Percentiles rank a stretch among this genome's conserved stretches.
These are phyloP conservation scores for Amphichorda felina DNA, from an alignment of 2,329 filamentous ascomycete species.

Conservation along the genomic window DNA sequence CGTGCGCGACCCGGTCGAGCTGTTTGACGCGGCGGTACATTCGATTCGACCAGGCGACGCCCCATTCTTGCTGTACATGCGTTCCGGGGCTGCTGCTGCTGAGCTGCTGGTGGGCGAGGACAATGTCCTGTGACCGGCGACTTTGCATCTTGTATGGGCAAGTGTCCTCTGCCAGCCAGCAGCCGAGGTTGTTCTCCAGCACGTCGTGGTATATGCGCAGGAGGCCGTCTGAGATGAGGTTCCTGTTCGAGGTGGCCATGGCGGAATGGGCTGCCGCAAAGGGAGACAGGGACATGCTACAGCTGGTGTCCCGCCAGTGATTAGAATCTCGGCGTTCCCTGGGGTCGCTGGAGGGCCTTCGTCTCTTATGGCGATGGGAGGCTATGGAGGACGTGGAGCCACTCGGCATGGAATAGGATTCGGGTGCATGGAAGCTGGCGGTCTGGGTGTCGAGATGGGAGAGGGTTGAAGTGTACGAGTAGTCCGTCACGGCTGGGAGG, in stretches of 20 bases:
- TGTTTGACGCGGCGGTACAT: conserved; percentile 36
- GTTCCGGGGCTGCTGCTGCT: not conserved
- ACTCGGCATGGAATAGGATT: no score
- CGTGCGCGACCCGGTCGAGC: conserved; percentile 30
- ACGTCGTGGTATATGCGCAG: conserved; percentile 41
- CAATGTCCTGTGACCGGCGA: not conserved
- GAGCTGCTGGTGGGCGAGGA: not conserved
- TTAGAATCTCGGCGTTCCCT: not conserved
- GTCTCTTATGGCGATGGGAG: no score
- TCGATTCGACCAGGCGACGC: conserved; percentile 29
- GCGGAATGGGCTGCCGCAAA: conserved; percentile 6
- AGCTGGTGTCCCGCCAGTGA: no score
- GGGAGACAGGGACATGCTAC: conserved; percentile 2
- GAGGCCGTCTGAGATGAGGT: conserved; percentile 26
- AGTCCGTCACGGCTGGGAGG: not conserved
- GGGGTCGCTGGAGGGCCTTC: no score
- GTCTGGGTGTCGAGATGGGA: not conserved
- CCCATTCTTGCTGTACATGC: conserved; percentile 14
- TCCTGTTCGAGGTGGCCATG: conserved; percentile 11
- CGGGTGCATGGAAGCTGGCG: not conserved
- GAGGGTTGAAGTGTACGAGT: not conserved
- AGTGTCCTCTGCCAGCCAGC: conserved; percentile 40
- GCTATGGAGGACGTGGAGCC: no score
- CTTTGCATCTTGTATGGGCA: conserved; percentile 27
- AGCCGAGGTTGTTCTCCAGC: conserved; percentile 38